phyloP scores from a whole-genome alignment of 2,329 filamentous ascomycete species.

The Exophiala xenobiotica region DNA sequence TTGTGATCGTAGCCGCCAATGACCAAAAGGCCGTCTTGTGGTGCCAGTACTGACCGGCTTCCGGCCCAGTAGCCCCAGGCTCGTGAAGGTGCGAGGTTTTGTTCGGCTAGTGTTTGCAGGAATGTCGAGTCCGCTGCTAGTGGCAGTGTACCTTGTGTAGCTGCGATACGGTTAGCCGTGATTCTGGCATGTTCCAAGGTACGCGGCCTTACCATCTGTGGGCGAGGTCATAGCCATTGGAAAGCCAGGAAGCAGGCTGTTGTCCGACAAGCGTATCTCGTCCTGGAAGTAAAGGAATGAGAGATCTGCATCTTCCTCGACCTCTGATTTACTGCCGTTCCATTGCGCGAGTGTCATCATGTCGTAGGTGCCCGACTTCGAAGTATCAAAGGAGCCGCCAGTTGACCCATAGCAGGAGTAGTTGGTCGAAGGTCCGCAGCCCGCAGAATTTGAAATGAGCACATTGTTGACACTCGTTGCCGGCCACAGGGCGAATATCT shows the following conservation, averaged over 20 bases:
- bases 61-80: background rate
- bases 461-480: background rate
- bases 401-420: background rate
- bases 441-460: background rate
- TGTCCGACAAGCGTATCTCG: background rate
- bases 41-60: background rate
- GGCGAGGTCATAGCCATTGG: background rate
- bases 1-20: slow-evolving; percentile 2
- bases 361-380: background rate
- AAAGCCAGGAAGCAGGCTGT: background rate
- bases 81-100: background rate
- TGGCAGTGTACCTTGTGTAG: background rate
- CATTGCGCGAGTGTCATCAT: background rate
- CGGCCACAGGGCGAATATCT: background rate
- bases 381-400: background rate
- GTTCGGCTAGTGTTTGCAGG: background rate
- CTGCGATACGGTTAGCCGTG: background rate
- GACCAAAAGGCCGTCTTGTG: background rate
- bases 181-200: background rate
- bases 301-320: background rate
- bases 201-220: background rate
- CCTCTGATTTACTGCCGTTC: background rate
- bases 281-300: background rate
- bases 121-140: background rate
- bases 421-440: background rate